Conservation (phyloP, 768 basidiomycete species). For the Calocera cornea region DNA sequence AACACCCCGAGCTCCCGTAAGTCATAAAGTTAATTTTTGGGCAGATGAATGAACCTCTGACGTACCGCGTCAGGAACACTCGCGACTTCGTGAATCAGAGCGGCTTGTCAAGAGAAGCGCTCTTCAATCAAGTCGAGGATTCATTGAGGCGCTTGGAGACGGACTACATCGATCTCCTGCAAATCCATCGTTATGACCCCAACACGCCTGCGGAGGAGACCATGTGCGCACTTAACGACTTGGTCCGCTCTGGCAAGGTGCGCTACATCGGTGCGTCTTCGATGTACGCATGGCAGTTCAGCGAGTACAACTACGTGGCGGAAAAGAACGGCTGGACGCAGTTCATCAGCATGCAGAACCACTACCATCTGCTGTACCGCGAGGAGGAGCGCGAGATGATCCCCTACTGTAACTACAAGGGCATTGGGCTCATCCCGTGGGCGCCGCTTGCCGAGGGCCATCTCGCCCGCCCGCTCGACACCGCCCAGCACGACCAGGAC, state of each 20-base stretch:
- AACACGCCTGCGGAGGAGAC: slow-evolving; percentile 11
- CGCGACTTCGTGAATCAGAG: slow-evolving; percentile 23
- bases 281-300: slow-evolving; percentile 18
- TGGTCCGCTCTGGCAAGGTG: slow-evolving; percentile 9
- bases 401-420: slow-evolving; percentile 8
- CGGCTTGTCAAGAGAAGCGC: slow-evolving; percentile 25
- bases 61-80: slow-evolving; percentile 8
- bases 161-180: slow-evolving; percentile 11
- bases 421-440: slow-evolving; percentile 9
- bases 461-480: slow-evolving; percentile 27
- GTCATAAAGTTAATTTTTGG: background rate
- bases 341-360: slow-evolving; percentile 19
- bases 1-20: background rate
- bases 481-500: slow-evolving; percentile 9
- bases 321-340: slow-evolving; percentile 11
- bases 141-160: slow-evolving; percentile 6
- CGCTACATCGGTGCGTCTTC: slow-evolving; percentile 12
- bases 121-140: slow-evolving; percentile 22
- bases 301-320: slow-evolving; percentile 26
- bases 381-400: slow-evolving; percentile 19
- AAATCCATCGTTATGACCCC: slow-evolving; percentile 11
- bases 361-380: slow-evolving; percentile 16
- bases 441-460: slow-evolving; percentile 20
- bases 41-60: background rate
- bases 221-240: slow-evolving; percentile 12